phyloP scores from a whole-genome alignment of 1,139 yeast species.

The Pichia kudriavzevii region DNA sequence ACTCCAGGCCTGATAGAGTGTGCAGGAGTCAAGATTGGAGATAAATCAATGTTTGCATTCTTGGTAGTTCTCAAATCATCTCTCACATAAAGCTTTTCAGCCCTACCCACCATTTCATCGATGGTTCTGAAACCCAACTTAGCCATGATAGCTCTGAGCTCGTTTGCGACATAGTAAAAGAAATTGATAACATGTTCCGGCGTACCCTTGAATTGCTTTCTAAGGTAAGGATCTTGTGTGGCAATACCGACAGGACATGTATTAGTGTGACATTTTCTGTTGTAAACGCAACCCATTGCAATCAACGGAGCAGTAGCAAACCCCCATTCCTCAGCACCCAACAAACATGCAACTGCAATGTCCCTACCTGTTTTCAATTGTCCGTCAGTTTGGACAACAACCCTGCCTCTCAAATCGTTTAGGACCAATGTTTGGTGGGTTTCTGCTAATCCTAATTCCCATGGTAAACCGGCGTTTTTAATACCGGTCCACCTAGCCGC shows the following conservation, averaged over 20 bases:
- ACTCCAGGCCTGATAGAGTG: conserved; percentile 97
- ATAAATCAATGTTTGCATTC: conserved; percentile 83
- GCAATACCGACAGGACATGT: conserved; percentile 99
- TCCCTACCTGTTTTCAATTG: conserved; percentile 95
- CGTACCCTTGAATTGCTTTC: conserved; percentile 90
- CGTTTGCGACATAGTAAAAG: conserved; percentile 91
- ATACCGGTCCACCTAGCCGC: conserved; percentile 97
- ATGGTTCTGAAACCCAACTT: conserved; percentile 89
- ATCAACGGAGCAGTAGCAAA: conserved; percentile 96
- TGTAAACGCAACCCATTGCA: conserved; percentile 95
- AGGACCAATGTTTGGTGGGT: conserved; percentile 95
- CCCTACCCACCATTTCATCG: conserved; percentile 96
- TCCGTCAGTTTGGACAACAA: conserved; percentile 94
- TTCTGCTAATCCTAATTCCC: conserved; percentile 98
- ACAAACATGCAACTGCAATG: conserved; percentile 88
- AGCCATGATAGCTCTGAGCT: conserved; percentile 89
- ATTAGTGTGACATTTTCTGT: conserved; percentile 88
- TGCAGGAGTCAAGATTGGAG: conserved; percentile 94
- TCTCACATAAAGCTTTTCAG: conserved; percentile 81
- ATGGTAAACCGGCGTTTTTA: conserved; percentile 94
- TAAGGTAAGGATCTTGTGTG: conserved; percentile 91
- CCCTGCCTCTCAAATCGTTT: conserved; percentile 93
- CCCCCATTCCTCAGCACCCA: conserved; percentile 99
- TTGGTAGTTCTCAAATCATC: conserved; percentile 82
- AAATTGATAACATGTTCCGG: conserved; percentile 98